A percentile compares a stretch with the other conserved stretches of the same genome.
phyloP scores from a whole-genome alignment of 768 basidiomycete genomes.

The Leccinum pellstonianum region DNA sequence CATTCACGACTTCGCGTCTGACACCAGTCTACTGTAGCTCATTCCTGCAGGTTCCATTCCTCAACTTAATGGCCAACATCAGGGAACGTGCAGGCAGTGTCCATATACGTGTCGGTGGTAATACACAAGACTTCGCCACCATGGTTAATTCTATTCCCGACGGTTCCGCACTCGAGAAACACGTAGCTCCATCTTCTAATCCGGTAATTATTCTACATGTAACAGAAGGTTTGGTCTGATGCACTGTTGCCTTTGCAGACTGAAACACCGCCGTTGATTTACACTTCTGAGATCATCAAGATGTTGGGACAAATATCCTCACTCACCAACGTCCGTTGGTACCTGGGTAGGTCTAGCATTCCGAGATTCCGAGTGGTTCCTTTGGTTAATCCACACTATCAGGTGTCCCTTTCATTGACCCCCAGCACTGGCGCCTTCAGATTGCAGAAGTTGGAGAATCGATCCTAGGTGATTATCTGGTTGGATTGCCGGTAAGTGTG shows the following conservation, averaged over 20 bases:
- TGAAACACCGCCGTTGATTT: constrained; percentile 44
- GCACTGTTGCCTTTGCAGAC: background rate
- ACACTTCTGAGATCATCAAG: constrained; percentile 65
- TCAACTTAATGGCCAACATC: constrained; percentile 77
- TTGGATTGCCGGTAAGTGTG: constrained; percentile 45
- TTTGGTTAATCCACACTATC: constrained; percentile 9
- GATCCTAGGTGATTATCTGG: constrained; percentile 63
- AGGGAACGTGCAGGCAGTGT: constrained; percentile 60
- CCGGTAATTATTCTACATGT: constrained; percentile 32
- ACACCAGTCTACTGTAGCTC: constrained; percentile 34
- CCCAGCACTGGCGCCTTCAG: constrained; percentile 45
- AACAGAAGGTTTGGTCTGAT: background rate
- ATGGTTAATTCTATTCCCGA: constrained; percentile 50
- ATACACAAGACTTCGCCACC: constrained; percentile 67
- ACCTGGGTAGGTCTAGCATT: constrained; percentile 41
- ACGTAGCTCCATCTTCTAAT: constrained; percentile 33
- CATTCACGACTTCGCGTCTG: background rate
- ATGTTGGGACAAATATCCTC: constrained; percentile 59
- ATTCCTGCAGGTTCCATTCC: constrained; percentile 58
- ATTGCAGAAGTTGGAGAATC: constrained; percentile 58
- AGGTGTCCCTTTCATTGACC: constrained; percentile 68
- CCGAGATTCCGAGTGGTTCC: background rate
- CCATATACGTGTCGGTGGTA: constrained; percentile 73
- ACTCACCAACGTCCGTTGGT: constrained; percentile 63
- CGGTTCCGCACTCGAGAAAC: constrained; percentile 52